Percentiles rank a stretch among this genome's conserved stretches.
Conservation (phyloP, 176 grass and related monocot species). For the Avena sativa region DNA sequence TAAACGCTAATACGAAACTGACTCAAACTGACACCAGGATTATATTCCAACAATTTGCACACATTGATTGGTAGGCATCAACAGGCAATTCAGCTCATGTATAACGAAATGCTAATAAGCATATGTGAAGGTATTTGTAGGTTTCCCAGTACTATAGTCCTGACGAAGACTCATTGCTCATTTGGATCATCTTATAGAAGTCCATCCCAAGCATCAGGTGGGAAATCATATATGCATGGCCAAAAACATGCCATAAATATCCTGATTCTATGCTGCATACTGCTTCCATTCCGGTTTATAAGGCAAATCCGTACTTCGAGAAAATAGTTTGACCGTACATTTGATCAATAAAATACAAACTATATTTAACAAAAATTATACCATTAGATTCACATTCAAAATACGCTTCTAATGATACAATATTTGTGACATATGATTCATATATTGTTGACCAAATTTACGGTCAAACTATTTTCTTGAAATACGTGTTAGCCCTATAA, state of each 20-base stretch:
- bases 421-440: too few species aligned
- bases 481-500: too few species aligned
- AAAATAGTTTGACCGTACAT: too few species aligned
- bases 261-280: not conserved
- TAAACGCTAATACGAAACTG: not conserved
- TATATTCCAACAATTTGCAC: not conserved
- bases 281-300: too few species aligned
- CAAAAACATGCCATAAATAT: conserved; percentile 23
- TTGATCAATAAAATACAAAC: too few species aligned
- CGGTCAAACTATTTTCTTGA: too few species aligned
- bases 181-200: conserved; percentile 2
- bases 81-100: conserved; percentile 13
- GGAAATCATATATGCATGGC: conserved; percentile 12
- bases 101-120: not conserved
- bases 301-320: too few species aligned
- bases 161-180: not conserved
- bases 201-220: conserved; percentile 22
- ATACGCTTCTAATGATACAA: too few species aligned
- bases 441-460: too few species aligned
- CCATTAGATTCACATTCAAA: too few species aligned
- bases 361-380: too few species aligned
- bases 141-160: not conserved
- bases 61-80: not conserved
- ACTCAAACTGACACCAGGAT: not conserved
- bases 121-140: not conserved